A percentile compares a stretch with the other conserved stretches of the same genome.
These are phyloP conservation scores for Citrus cavaleriei DNA, from an alignment of 345 rosid genomes.

Conservation along the genomic window DNA sequence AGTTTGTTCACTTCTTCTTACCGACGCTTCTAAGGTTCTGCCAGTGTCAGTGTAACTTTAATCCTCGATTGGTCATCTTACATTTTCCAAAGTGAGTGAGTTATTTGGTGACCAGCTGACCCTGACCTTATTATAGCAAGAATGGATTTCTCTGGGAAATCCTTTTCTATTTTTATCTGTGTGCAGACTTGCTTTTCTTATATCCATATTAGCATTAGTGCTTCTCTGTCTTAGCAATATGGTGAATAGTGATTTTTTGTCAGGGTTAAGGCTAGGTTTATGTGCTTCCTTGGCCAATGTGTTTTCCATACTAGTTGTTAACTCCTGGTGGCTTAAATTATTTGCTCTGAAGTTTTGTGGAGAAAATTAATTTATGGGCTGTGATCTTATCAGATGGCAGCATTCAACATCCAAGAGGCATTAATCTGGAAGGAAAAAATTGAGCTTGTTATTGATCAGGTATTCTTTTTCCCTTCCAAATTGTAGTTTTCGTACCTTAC, in stretches of 20 bases:
- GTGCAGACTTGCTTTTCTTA: neutral
- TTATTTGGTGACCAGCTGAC: neutral
- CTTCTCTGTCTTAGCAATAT: conserved; percentile 3
- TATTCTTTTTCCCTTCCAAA: conserved; percentile 20
- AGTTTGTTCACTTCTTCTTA: neutral
- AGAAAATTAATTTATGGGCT: conserved; percentile 17
- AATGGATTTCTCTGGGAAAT: neutral
- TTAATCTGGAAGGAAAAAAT: conserved; percentile 89
- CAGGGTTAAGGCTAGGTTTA: neutral
- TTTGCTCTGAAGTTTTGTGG: conserved; percentile 2
- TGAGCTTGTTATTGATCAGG: conserved; percentile 94
- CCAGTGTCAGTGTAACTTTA: neutral
- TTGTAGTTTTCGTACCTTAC: neutral
- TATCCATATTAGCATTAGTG: neutral
- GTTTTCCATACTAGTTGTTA: neutral
- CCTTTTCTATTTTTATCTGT: neutral
- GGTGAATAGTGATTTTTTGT: neutral
- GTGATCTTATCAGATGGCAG: conserved; percentile 83
- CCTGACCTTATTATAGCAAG: neutral
- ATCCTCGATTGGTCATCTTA: neutral
- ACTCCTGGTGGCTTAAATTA: neutral
- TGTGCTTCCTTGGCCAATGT: neutral
- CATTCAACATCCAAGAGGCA: conserved; percentile 98
- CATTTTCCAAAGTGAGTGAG: neutral
- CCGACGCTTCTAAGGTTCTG: neutral